These are phyloP conservation scores for Vigna trinervia DNA, from an alignment of 306 rosid species.

Conservation along the genomic window DNA sequence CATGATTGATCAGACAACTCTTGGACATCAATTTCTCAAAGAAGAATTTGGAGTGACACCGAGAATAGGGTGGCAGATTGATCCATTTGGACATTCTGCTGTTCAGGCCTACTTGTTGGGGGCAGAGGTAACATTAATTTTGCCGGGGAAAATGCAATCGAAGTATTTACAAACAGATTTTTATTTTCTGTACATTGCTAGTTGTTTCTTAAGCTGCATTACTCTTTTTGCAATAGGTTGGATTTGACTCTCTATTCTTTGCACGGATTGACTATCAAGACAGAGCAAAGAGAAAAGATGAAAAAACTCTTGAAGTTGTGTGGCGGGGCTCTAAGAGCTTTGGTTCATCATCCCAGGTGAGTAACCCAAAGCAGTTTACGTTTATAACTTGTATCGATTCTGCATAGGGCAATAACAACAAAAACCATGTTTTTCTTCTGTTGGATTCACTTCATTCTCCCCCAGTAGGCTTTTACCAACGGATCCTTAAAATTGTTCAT, in stretches of 20 bases:
- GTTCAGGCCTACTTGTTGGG: conserved; percentile 84
- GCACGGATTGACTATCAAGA: conserved; percentile 91
- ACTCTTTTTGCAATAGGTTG: conserved; percentile 52
- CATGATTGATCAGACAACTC: conserved; percentile 94
- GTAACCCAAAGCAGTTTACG: conserved; percentile 35
- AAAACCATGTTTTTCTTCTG: neutral
- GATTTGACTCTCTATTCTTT: conserved; percentile 81
- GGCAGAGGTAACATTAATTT: conserved; percentile 58
- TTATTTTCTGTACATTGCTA: neutral
- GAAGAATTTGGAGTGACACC: conserved; percentile 67
- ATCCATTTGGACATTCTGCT: conserved; percentile 92
- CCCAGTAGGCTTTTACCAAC: neutral
- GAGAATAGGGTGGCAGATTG: conserved; percentile 89
- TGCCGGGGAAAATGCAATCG: neutral
- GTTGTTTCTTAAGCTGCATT: conserved; percentile 25
- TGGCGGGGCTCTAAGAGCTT: conserved; percentile 82
- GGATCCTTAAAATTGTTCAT: conserved; percentile 26
- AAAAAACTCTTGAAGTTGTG: conserved; percentile 79
- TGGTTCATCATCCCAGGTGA: conserved; percentile 79
- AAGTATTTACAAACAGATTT: conserved; percentile 5
- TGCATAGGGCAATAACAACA: neutral
- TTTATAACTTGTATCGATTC: neutral
- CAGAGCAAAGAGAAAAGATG: conserved; percentile 68
- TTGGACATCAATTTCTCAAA: conserved; percentile 78
- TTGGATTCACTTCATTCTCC: conserved; percentile 25